phyloP scores from a whole-genome alignment of 331 rosid species.

The Malus hybrid region DNA sequence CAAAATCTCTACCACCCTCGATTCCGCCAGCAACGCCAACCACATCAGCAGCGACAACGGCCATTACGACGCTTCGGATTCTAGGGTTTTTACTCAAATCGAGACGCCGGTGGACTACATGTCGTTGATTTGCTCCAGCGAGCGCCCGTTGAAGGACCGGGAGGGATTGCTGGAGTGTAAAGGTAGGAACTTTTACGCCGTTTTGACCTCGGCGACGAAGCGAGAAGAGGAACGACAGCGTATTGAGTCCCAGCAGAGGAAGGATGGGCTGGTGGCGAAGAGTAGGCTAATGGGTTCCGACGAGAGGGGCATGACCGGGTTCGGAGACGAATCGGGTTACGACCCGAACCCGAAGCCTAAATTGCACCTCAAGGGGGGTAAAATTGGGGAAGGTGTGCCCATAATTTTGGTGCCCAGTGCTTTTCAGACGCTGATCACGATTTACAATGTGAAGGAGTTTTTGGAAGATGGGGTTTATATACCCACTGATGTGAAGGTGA shows the following conservation, averaged over 20 bases:
- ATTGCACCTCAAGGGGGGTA: conserved; percentile 63
- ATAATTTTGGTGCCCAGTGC: conserved; percentile 82
- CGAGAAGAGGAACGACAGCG: conserved; percentile 91
- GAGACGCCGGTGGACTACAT: conserved; percentile 31
- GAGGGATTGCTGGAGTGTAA: conserved; percentile 72
- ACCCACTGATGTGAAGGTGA: conserved; percentile 73
- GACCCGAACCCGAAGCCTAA: conserved; percentile 60
- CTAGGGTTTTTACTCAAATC: not conserved
- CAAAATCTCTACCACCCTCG: conserved; percentile 30
- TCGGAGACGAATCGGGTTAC: conserved; percentile 51
- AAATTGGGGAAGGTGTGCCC: conserved; percentile 87
- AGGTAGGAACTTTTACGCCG: conserved; percentile 65
- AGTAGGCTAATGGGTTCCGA: conserved; percentile 69
- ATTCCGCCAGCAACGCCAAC: not conserved
- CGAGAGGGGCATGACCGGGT: conserved; percentile 60
- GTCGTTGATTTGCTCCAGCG: conserved; percentile 43
- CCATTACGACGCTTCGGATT: not conserved
- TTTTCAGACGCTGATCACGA: conserved; percentile 73
- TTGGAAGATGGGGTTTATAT: conserved; percentile 78
- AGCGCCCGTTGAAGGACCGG: conserved; percentile 78
- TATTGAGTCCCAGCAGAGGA: conserved; percentile 85
- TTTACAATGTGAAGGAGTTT: conserved; percentile 80
- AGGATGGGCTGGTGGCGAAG: conserved; percentile 91
- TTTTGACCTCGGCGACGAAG: conserved; percentile 67
- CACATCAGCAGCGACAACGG: not conserved